Percentiles rank a stretch among this genome's conserved stretches.
These are phyloP conservation scores for Suillus spraguei DNA, from an alignment of 768 basidiomycete genomes.

Conservation along the genomic window DNA sequence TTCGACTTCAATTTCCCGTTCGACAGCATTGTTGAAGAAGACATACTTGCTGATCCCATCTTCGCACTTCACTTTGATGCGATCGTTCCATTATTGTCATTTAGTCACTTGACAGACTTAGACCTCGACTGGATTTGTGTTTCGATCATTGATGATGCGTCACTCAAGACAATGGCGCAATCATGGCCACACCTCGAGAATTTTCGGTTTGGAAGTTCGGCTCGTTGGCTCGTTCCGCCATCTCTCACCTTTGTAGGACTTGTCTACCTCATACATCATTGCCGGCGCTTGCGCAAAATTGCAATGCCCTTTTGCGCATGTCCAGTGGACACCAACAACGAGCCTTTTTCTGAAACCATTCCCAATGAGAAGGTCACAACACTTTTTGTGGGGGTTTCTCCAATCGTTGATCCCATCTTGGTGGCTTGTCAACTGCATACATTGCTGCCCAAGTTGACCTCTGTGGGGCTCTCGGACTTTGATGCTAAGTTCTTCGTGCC, in stretches of 20 bases:
- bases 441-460: not conserved
- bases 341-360: not conserved
- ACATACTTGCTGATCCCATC: not conserved
- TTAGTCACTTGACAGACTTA: not conserved
- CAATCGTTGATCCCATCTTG: not conserved
- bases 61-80: not conserved
- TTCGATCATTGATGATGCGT: not conserved
- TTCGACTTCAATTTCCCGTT: not conserved
- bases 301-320: not conserved
- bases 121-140: not conserved
- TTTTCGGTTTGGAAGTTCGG: not conserved
- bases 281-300: not conserved
- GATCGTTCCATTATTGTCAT: not conserved
- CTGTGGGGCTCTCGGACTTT: not conserved
- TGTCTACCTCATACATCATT: not conserved
- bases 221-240: not conserved
- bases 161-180: not conserved
- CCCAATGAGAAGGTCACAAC: not conserved
- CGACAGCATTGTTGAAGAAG: not conserved
- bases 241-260: not conserved
- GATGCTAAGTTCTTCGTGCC: not conserved
- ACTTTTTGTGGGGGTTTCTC: not conserved
- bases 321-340: not conserved
- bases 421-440: not conserved
- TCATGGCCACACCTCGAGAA: not conserved